Percentiles rank a stretch among this genome's conserved stretches.
These are phyloP conservation scores for Monilinia laxa DNA, from an alignment of 2,329 filamentous ascomycete genomes.

Conservation along the genomic window DNA sequence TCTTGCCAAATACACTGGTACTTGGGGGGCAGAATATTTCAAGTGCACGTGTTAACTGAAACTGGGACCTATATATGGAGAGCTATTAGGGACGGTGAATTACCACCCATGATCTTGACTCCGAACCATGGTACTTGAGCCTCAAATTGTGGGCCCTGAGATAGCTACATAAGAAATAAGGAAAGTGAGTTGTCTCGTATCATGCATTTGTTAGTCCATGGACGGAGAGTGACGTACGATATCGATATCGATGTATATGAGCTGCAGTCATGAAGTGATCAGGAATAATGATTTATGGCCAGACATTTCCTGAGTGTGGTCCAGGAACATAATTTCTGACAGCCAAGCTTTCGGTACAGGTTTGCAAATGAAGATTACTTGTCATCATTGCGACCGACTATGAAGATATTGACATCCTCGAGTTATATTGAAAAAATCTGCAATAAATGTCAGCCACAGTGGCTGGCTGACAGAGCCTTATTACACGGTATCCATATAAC, in stretches of 20 bases:
- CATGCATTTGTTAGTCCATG: constrained; percentile 19
- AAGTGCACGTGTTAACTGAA: constrained; percentile 39
- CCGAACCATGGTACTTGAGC: constrained; percentile 25
- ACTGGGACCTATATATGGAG: constrained; percentile 36
- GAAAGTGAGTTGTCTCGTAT: constrained; percentile 26
- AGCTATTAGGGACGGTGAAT: constrained; percentile 38
- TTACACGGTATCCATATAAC: too few species aligned
- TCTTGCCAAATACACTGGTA: constrained; percentile 40
- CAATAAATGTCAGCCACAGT: background rate
- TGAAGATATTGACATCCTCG: background rate
- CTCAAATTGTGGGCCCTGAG: constrained; percentile 10
- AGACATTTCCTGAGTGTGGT: constrained; percentile 40
- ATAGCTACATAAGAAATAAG: constrained; percentile 17
- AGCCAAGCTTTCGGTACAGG: background rate
- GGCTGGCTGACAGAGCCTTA: too few species aligned
- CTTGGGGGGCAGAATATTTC: constrained; percentile 40
- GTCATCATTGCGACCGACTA: background rate
- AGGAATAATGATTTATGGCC: constrained; percentile 33
- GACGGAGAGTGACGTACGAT: constrained; percentile 17
- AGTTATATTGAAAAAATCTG: background rate
- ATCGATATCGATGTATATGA: constrained; percentile 34
- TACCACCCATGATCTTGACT: constrained; percentile 28
- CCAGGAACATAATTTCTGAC: constrained; percentile 41
- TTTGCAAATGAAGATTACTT: background rate
- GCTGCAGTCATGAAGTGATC: constrained; percentile 36